Conservation (phyloP, 2,329 filamentous ascomycete genomes). For the Aureobasidium melanogenum region DNA sequence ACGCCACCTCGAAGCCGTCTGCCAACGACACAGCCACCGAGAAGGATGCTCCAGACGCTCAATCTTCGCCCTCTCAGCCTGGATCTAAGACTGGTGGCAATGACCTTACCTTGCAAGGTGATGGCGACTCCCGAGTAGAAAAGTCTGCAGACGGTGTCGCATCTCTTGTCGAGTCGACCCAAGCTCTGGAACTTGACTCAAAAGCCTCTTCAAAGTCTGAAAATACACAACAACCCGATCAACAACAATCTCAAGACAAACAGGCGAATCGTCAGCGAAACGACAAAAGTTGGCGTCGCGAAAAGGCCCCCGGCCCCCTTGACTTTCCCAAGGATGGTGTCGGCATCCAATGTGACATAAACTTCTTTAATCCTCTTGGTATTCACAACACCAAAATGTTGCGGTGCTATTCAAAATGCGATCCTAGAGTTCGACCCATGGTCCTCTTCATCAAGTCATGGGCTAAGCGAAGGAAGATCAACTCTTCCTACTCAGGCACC, state of each 20-base stretch:
- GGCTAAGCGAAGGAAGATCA: slow-evolving; percentile 79
- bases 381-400: slow-evolving; percentile 77
- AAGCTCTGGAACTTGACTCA: slow-evolving; percentile 1
- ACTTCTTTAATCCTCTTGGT: slow-evolving; percentile 76
- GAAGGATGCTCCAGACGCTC: neutral
- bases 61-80: neutral
- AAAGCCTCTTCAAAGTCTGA: neutral
- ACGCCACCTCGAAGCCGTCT: slow-evolving; percentile 18
- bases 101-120: neutral
- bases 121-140: neutral
- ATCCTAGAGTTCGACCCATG: slow-evolving; percentile 66
- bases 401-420: slow-evolving; percentile 72
- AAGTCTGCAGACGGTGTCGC: neutral
- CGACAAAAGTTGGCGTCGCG: slow-evolving; percentile 32
- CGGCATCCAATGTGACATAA: slow-evolving; percentile 87
- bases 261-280: slow-evolving; percentile 12
- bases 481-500: slow-evolving; percentile 77
- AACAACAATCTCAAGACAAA: neutral
- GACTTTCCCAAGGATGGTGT: slow-evolving; percentile 70
- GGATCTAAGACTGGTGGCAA: neutral
- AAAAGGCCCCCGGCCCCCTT: slow-evolving; percentile 44
- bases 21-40: slow-evolving; percentile 9
- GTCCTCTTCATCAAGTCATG: slow-evolving; percentile 84
- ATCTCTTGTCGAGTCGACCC: neutral
- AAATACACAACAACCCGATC: neutral